Evolutionary conservation across 1,139 yeast species (phyloP), one percentile per base, ranked within the genome.

Genomic region (Zygoascus hellenicus): DNA sequence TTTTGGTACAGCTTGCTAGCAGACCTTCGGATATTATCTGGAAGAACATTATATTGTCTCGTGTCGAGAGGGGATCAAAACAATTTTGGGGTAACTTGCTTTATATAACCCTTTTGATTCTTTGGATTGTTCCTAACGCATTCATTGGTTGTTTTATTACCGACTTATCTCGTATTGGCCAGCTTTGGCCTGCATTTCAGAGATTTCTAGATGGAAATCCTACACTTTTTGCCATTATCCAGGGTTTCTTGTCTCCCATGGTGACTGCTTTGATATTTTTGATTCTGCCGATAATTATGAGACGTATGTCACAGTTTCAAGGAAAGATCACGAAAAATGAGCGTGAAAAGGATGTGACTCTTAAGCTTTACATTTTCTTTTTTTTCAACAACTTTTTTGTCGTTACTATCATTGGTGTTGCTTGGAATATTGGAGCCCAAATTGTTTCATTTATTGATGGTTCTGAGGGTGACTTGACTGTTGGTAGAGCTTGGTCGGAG

Each of bases 81-180:
- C 64, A 64, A 42, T 51, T 58, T 46, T 61, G 66, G 59, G 70
- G 71, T 14, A 66, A 66, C 46, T 30, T 65, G 1, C 35, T 69
- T 2, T 69, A 60, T 47, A 49, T 58, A 0, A 47, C 51, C 2
- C 43, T 69, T 38, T 50, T 67, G 49, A 37, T 69, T 4, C 54
- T 62, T 4, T 69, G 72, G 72, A 63, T 68, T 22, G 66, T 66
- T 2, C 74, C 73, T 2, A 67, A 66, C 48, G 72, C 74, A 1
- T 65, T 69, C 46, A 64, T 69, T 42, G 72, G 73, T 14, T 67
- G 71, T 38, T 69, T 69, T 45, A 38, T 68, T 22, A 60, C 69
- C 6, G 67, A 68, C 49, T 49, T 67, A 50, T 63, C 64, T 35
- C 56, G 69, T 32, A 57, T 69, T 22, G 74, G 70, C 1, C 58